Base-by-base conservation (phyloP, 2,329 filamentous ascomycete genomes). In the Pseudopithomyces chartarum region DNA sequence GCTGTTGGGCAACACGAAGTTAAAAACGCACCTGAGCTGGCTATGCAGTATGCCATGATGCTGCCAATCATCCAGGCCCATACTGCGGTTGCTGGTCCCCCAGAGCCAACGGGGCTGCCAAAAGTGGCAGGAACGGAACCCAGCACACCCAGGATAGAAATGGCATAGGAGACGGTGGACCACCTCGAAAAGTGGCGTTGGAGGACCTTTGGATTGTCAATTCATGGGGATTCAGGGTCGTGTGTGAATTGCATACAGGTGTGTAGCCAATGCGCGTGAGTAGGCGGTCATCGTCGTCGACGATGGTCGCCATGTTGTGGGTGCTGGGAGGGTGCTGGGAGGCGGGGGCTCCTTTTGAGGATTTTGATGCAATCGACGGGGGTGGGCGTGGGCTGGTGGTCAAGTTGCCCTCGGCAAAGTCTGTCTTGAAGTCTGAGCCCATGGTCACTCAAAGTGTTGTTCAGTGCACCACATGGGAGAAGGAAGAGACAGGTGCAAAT, bases 11-110 rank as follows among this genome's bases (percentile, higher is more conserved):
- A 3, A 2, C 8, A 2, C 15, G n/a, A 15, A 20, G 5, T 39
- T 19, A 44, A 26, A 20, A 43, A 62, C 60, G 36, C 67, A 81
- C 81, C 81, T 55, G 85, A 87, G 62, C 82, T 85, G 13, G 84
- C 85, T 63, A 88, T 88, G 60, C 84, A 85, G 69, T 86, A 83
- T 33, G 85, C 85, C 85, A 88, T 87, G 59, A 83, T 75, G 12
- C 84, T 87, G 29, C 86, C 86, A 56, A 87, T 80, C 60, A 87
- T 79, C 86, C 86, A 88, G 53, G 84, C 84, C 86, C 86, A 89
- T 36, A 88, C 84, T 42, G 85, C 85, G 6, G 86, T 86, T 22
- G 85, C 85, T 48, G 86, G 85, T 0, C 86, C 86, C 29, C 86
- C 86, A 23, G 84, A 80, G 29, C 76, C 76, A 58, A 88, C 77